Evolutionary conservation across 108 stramenopile genomes (phyloP).

Genomic region (Fistulifera pelliculosa): DNA sequence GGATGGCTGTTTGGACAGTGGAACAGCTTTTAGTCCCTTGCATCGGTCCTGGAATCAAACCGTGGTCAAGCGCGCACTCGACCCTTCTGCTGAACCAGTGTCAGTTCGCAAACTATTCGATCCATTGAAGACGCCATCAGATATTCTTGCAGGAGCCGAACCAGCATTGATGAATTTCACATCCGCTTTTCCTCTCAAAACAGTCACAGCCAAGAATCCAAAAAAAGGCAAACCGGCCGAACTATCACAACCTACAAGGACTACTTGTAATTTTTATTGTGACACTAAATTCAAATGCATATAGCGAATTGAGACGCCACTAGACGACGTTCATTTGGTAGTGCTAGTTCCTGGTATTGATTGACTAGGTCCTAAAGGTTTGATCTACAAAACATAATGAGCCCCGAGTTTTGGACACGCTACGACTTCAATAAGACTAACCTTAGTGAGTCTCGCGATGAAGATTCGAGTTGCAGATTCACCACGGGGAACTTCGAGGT

Average conservation of each 20-base stretch:
- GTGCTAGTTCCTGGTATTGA: no score
- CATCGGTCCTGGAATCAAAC: constrained; percentile 38
- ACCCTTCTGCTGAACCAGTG: constrained; percentile 14
- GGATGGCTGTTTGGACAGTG: constrained; percentile 38
- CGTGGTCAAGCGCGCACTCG: constrained; percentile 26
- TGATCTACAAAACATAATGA: no score
- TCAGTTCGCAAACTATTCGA: constrained; percentile 10
- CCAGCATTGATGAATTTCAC: constrained; percentile 19
- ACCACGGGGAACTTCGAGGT: no score
- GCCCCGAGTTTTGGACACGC: no score
- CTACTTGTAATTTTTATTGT: no score
- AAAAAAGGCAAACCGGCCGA: not conserved
- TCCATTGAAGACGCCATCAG: constrained; percentile 19
- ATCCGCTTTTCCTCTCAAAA: constrained; percentile 14
- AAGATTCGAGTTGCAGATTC: no score
- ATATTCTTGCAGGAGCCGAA: constrained; percentile 12
- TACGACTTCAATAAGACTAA: no score
- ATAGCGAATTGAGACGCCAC: no score
- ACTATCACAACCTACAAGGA: constrained; percentile 2
- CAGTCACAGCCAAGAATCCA: constrained; percentile 12
- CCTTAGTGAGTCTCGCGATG: no score
- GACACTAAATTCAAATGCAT: no score
- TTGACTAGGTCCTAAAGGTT: no score
- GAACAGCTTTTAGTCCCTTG: constrained; percentile 42
- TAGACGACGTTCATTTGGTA: no score